A percentile compares a stretch with the other conserved stretches of the same genome.
Evolutionary conservation across 208 protist genomes (phyloP).

Genomic region (Wallacemonas sp.): DNA sequence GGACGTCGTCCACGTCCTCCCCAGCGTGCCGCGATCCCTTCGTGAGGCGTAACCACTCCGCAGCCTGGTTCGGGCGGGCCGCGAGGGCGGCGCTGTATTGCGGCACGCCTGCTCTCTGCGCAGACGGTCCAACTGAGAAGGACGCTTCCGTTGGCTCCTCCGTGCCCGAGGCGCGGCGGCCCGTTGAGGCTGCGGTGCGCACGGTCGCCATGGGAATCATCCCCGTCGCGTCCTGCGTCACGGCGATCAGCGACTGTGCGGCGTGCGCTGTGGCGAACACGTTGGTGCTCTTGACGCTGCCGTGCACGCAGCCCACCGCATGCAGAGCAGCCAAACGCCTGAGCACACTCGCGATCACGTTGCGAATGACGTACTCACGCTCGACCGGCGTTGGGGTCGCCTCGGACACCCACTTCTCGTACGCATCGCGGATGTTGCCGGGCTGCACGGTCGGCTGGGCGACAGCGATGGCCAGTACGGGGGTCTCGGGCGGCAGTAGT

Average conservation of each 20-base stretch:
- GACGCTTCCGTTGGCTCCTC: too few relatives aligned
- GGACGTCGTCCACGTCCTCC: too few relatives aligned
- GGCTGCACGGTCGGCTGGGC: constrained; percentile 48
- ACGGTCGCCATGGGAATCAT: background rate
- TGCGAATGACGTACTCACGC: constrained; percentile 65
- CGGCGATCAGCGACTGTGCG: constrained; percentile 25
- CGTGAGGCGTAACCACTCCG: too few relatives aligned
- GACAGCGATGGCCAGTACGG: constrained; percentile 40
- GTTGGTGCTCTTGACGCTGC: constrained; percentile 74
- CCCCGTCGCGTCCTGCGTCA: background rate
- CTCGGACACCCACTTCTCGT: constrained; percentile 34
- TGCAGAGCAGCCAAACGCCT: constrained; percentile 56
- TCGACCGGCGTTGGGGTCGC: constrained; percentile 35
- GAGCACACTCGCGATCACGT: constrained; percentile 60
- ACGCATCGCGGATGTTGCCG: constrained; percentile 56
- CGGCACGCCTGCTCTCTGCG: background rate
- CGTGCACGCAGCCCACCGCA: constrained; percentile 43
- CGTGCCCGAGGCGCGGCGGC: background rate
- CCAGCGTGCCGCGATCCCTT: too few relatives aligned
- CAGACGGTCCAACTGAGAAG: too few relatives aligned
- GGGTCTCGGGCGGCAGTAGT: background rate
- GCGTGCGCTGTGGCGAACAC: constrained; percentile 56
- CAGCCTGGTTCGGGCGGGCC: background rate
- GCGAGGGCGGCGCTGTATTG: background rate
- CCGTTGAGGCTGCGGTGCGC: background rate